Percentiles rank a stretch among this genome's conserved stretches.
Conservation (phyloP, 345 rosid species). For the Zanthoxylum bungeanum region DNA sequence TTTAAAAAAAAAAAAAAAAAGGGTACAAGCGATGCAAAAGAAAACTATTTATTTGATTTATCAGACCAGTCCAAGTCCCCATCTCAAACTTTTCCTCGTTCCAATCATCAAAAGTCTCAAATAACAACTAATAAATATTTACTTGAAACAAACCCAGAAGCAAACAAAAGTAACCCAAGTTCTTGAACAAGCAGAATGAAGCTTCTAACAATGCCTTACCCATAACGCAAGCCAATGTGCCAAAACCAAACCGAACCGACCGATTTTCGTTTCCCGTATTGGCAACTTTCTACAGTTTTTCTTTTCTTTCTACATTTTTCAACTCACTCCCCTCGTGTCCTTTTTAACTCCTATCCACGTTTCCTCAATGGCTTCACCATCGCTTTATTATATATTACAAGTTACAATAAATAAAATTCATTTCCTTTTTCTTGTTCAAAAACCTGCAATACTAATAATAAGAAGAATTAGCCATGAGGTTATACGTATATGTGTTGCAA, state of each 20-base stretch:
- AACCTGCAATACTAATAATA: neutral
- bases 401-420: neutral
- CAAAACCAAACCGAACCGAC: neutral
- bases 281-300: neutral
- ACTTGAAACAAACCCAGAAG: neutral
- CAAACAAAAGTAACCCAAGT: neutral
- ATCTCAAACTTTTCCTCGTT: neutral
- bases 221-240: neutral
- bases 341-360: conserved; percentile 17
- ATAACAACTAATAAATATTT: neutral
- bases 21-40: no score
- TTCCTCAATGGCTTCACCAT: conserved; percentile 5
- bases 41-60: no score
- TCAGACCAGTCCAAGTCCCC: neutral
- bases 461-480: conserved; percentile 42
- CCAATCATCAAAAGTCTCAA: neutral
- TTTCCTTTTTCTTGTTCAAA: neutral
- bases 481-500: conserved; percentile 67
- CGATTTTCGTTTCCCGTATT: neutral
- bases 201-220: neutral
- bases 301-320: neutral
- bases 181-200: neutral
- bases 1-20: no score
- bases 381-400: neutral
- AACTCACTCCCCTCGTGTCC: conserved; percentile 17